Evolutionary conservation across 1,139 yeast genomes (phyloP).

Genomic region (Komagataea norvegica): DNA sequence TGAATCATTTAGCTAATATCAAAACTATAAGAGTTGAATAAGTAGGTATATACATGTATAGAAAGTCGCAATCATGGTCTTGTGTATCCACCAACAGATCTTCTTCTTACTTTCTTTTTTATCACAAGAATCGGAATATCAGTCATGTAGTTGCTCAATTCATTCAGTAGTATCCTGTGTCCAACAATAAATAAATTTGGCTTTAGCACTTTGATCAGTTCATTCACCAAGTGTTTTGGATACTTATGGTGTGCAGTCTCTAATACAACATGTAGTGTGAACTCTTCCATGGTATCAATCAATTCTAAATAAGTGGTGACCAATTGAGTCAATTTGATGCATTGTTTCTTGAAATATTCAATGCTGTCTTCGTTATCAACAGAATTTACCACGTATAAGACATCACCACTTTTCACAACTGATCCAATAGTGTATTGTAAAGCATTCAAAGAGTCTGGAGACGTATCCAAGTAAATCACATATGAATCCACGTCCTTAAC

Average conservation of each 20-base stretch:
- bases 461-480: slow-evolving; percentile 19
- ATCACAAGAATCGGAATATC: slow-evolving; percentile 91
- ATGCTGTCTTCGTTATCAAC: slow-evolving; percentile 57
- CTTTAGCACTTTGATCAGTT: slow-evolving; percentile 73
- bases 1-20: too few relatives aligned
- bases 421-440: slow-evolving; percentile 90
- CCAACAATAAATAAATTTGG: slow-evolving; percentile 85
- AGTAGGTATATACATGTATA: too few relatives aligned
- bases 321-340: slow-evolving; percentile 24
- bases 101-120: slow-evolving; percentile 64
- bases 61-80: slow-evolving; percentile 1
- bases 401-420: slow-evolving; percentile 78
- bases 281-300: slow-evolving; percentile 15
- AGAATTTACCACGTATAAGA: slow-evolving; percentile 73
- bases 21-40: too few relatives aligned
- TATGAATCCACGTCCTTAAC: slow-evolving; percentile 14
- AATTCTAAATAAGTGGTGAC: slow-evolving; percentile 13
- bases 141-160: slow-evolving; percentile 66
- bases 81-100: slow-evolving; percentile 3
- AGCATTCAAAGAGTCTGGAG: slow-evolving; percentile 74
- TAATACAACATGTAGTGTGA: slow-evolving; percentile 23
- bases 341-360: slow-evolving; percentile 24
- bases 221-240: slow-evolving; percentile 80
- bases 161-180: slow-evolving; percentile 32
- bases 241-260: slow-evolving; percentile 54